Evolutionary conservation across 2,329 filamentous ascomycete species (phyloP).

Genomic region (Aspergillus calidoustus): DNA sequence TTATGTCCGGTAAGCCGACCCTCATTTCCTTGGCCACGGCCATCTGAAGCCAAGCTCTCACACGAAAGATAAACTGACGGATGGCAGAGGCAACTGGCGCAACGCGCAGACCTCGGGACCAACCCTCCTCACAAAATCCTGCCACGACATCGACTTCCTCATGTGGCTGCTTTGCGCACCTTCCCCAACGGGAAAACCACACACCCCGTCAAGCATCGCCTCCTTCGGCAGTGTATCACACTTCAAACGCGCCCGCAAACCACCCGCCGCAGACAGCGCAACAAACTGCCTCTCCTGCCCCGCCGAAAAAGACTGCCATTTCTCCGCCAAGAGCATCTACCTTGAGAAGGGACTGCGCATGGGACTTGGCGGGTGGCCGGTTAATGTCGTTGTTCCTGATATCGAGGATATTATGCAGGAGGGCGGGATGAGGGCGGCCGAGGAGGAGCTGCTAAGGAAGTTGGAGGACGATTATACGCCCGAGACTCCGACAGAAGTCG

Average conservation of each 20-base stretch:
- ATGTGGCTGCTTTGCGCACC: slow-evolving; percentile 74
- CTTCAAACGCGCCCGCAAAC: slow-evolving; percentile 71
- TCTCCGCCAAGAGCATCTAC: slow-evolving; percentile 85
- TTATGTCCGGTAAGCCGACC: slow-evolving; percentile 65
- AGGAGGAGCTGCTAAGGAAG: slow-evolving; percentile 52
- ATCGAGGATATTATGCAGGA: slow-evolving; percentile 72
- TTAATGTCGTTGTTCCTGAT: slow-evolving; percentile 87
- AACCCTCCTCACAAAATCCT: slow-evolving; percentile 88
- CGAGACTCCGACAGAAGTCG: slow-evolving; percentile 57
- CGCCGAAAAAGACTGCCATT: slow-evolving; percentile 75
- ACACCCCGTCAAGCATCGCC: neutral
- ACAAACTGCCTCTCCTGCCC: slow-evolving; percentile 88
- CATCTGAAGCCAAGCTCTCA: neutral
- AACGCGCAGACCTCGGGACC: slow-evolving; percentile 73
- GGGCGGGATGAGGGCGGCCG: slow-evolving; percentile 44
- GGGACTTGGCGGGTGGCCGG: slow-evolving; percentile 77
- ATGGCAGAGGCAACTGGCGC: slow-evolving; percentile 77
- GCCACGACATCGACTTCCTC: slow-evolving; percentile 92
- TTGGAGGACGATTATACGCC: slow-evolving; percentile 61
- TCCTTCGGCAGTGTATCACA: slow-evolving; percentile 70
- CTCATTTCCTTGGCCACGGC: too few relatives aligned
- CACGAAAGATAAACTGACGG: neutral
- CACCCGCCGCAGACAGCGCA: slow-evolving; percentile 70
- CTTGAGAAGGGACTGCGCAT: slow-evolving; percentile 68
- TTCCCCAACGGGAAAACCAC: slow-evolving; percentile 45